These are phyloP conservation scores for Termitomyces sp. DNA, from an alignment of 768 basidiomycete species.

Conservation along the genomic window DNA sequence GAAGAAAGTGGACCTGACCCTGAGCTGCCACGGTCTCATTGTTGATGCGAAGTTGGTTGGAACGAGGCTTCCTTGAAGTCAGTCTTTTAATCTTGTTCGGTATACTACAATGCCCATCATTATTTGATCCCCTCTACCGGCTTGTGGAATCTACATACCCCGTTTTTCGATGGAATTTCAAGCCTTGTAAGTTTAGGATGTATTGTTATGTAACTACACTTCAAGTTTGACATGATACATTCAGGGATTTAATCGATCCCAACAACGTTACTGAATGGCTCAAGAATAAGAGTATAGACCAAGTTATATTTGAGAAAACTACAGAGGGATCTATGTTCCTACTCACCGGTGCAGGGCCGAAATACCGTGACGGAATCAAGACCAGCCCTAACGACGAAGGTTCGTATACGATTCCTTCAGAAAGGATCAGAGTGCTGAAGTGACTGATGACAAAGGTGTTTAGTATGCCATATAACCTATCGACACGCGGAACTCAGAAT, in stretches of 20 bases:
- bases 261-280: not conserved
- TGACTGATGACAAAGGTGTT: not conserved
- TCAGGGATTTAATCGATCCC: not conserved
- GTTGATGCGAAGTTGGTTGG: not conserved
- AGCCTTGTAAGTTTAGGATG: not conserved
- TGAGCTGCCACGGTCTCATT: not conserved
- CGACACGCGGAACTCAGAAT: not conserved
- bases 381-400: not conserved
- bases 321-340: not conserved
- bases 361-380: not conserved
- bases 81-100: not conserved
- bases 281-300: not conserved
- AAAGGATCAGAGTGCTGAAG: not conserved
- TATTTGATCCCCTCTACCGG: not conserved
- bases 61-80: not conserved
- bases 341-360: not conserved
- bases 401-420: not conserved
- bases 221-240: not conserved
- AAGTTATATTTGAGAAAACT: not conserved
- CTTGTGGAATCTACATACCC: not conserved
- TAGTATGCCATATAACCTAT: not conserved
- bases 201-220: not conserved
- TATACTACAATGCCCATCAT: not conserved
- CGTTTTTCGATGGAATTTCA: not conserved
- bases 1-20: no score